These are phyloP conservation scores for Hondaea fermentalgiana DNA, from an alignment of 108 stramenopile species.

Conservation along the genomic window DNA sequence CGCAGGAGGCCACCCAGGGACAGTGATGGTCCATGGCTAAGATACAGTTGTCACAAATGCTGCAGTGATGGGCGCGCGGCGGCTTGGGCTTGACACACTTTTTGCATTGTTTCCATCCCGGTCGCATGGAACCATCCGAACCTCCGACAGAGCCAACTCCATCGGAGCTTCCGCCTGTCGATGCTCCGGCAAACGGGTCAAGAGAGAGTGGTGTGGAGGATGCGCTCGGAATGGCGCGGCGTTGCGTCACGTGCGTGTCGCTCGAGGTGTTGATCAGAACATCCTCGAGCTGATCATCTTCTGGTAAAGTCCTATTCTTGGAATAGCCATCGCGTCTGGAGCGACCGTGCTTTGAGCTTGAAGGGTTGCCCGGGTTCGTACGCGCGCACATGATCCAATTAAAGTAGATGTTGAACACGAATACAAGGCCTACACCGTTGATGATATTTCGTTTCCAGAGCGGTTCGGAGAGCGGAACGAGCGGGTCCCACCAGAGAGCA, in stretches of 20 bases:
- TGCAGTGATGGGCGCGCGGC: conserved; percentile 1
- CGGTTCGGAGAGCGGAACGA: background rate
- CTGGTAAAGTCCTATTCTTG: too few relatives aligned
- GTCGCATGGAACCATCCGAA: background rate
- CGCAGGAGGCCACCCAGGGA: conserved; percentile 99
- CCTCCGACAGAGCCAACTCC: background rate
- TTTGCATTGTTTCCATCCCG: background rate
- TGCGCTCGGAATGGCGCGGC: background rate
- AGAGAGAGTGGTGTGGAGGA: too few relatives aligned
- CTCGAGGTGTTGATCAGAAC: background rate
- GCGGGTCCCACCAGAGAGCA: background rate
- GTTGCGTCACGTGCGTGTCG: background rate
- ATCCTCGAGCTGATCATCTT: background rate
- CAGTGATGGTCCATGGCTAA: conserved; percentile 54
- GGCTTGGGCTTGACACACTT: background rate
- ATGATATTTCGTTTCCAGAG: background rate
- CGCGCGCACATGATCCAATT: conserved; percentile 10
- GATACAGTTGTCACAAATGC: background rate
- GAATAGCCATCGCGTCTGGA: too few relatives aligned
- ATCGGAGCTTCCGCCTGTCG: background rate
- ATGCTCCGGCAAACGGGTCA: too few relatives aligned
- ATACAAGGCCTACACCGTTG: background rate
- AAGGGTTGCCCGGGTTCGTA: background rate
- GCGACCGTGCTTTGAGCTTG: too few relatives aligned
- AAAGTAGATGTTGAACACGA: background rate